A percentile compares a stretch with the other conserved stretches of the same genome.
phyloP scores from a whole-genome alignment of 192 early-diverging fungal genomes.

The Backusella luteola region DNA sequence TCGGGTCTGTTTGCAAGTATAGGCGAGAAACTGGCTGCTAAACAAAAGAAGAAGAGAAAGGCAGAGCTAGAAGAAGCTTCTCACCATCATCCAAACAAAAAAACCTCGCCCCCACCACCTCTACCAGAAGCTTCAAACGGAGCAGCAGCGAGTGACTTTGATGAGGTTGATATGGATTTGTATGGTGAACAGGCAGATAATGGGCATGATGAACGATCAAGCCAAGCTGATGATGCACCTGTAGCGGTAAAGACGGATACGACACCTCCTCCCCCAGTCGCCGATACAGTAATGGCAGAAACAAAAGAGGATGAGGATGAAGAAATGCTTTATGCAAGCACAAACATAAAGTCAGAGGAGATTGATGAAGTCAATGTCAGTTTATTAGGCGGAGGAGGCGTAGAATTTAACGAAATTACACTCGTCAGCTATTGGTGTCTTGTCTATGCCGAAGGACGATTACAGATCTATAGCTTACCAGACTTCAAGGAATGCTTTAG shows the following conservation, averaged over 20 bases:
- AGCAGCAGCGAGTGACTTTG: slow-evolving; percentile 34
- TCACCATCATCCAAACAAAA: not conserved
- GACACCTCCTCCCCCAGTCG: not conserved
- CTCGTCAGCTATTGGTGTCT: slow-evolving; percentile 62
- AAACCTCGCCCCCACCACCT: not conserved
- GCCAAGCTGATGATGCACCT: not conserved
- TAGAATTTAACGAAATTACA: slow-evolving; percentile 32
- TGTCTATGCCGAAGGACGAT: slow-evolving; percentile 60
- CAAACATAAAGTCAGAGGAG: slow-evolving; percentile 14
- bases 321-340: slow-evolving; percentile 43
- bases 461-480: slow-evolving; percentile 55
- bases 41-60: slow-evolving; percentile 8
- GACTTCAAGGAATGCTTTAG: slow-evolving; percentile 56
- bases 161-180: slow-evolving; percentile 46
- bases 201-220: not conserved
- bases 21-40: not conserved
- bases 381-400: slow-evolving; percentile 15
- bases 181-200: slow-evolving; percentile 34
- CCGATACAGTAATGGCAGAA: not conserved
- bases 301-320: slow-evolving; percentile 50
- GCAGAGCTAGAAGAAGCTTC: not conserved
- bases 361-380: slow-evolving; percentile 41
- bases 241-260: not conserved
- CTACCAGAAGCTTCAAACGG: not conserved
- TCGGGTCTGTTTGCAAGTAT: slow-evolving; percentile 24